A percentile compares a stretch with the other conserved stretches of the same genome.
Evolutionary conservation across 306 rosid genomes (phyloP).

Genomic region (Mimosa bimucronata): DNA sequence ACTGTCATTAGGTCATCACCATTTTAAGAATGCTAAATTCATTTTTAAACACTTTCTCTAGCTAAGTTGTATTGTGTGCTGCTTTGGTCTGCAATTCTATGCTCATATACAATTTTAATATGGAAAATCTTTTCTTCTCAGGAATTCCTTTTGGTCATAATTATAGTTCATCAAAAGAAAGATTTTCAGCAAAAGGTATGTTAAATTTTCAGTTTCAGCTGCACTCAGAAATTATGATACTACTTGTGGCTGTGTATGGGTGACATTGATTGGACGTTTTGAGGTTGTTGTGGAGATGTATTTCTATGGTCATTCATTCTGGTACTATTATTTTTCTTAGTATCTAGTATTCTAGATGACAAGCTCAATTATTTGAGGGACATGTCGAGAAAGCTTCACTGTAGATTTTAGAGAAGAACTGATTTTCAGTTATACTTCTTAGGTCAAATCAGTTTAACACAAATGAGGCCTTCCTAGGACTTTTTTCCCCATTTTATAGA

Average conservation of each 20-base stretch:
- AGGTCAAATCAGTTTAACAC: constrained; percentile 24
- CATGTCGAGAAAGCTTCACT: constrained; percentile 25
- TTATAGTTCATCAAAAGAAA: constrained; percentile 78
- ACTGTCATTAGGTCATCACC: constrained; percentile 11
- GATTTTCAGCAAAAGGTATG: constrained; percentile 92
- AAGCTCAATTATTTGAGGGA: constrained; percentile 12
- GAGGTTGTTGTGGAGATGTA: constrained; percentile 19
- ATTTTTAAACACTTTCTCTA: constrained; percentile 28
- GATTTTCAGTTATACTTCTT: constrained; percentile 22
- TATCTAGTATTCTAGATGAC: constrained; percentile 24
- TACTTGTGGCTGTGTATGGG: constrained; percentile 19
- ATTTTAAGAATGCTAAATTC: constrained; percentile 34
- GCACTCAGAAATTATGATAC: constrained; percentile 27
- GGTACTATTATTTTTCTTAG: constrained; percentile 18
- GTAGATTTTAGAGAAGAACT: constrained; percentile 30
- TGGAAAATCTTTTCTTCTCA: constrained; percentile 73
- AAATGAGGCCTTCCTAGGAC: constrained; percentile 14
- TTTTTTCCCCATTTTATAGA: constrained; percentile 24
- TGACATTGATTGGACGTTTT: constrained; percentile 20
- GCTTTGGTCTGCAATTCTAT: constrained; percentile 49
- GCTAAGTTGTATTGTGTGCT: constrained; percentile 40
- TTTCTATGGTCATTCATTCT: constrained; percentile 23
- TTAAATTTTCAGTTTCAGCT: constrained; percentile 39
- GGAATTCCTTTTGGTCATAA: constrained; percentile 87
- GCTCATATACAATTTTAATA: constrained; percentile 53